Evolutionary conservation across 2,329 filamentous ascomycete genomes (phyloP).

Genomic region (Aureobasidium sp.): DNA sequence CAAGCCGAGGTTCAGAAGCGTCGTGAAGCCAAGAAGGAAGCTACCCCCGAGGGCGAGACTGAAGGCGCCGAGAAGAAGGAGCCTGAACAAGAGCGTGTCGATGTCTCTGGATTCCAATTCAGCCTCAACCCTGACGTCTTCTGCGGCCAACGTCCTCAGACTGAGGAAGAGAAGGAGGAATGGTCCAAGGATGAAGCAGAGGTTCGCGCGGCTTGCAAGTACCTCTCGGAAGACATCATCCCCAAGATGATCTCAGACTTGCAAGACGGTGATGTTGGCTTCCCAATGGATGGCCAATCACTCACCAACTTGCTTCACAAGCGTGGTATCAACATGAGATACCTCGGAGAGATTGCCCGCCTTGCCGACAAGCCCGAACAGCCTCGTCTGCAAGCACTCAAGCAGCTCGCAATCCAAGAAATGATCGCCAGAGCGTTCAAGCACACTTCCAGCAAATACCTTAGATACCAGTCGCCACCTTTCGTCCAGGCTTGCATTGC

Average conservation of each 20-base stretch:
- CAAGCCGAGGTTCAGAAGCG: constrained; percentile 67
- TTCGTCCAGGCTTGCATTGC: constrained; percentile 74
- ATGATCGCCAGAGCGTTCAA: constrained; percentile 97
- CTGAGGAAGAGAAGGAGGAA: constrained; percentile 79
- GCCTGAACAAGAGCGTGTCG: constrained; percentile 60
- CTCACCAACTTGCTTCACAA: constrained; percentile 86
- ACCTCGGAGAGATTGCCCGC: constrained; percentile 78
- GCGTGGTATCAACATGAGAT: constrained; percentile 93
- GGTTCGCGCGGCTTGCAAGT: constrained; percentile 75
- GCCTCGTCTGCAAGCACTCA: constrained; percentile 68
- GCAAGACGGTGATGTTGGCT: constrained; percentile 86
- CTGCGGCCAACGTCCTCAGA: constrained; percentile 85
- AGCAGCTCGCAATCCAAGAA: constrained; percentile 73
- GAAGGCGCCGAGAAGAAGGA: constrained; percentile 24
- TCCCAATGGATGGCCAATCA: constrained; percentile 97
- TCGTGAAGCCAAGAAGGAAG: constrained; percentile 34
- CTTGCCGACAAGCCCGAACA: constrained; percentile 54
- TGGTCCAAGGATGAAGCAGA: constrained; percentile 79
- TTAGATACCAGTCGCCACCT: constrained; percentile 71
- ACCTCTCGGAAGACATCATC: constrained; percentile 68
- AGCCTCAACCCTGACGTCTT: constrained; percentile 92
- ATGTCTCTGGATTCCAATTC: constrained; percentile 81
- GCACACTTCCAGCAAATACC: constrained; percentile 73
- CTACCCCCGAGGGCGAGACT: constrained; percentile 26
- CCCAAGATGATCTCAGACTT: constrained; percentile 83